Evolutionary conservation across 1,139 yeast species (phyloP), one percentile per base, ranked within the genome.

Genomic region (Saccharomyces uvarum): DNA sequence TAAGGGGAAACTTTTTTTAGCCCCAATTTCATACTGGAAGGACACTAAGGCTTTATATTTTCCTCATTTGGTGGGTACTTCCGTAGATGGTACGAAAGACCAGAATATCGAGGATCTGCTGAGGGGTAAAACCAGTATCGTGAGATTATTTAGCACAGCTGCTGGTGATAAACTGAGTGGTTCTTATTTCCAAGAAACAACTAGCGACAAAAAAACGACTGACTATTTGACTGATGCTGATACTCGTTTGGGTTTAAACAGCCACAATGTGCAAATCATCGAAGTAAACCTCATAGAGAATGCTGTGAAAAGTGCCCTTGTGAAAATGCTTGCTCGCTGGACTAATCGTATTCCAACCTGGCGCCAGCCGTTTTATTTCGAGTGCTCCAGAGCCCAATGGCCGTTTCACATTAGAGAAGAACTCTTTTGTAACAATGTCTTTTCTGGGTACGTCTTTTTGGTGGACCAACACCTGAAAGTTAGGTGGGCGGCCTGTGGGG

Each of bases 401-500:
- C 78, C 86, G 0, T 78, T 77, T 48, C 81, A 77, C 29, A 72
- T 83, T 16, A 81, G 87, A 61, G 83, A 83, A 54, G 72, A 79
- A 24, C 73, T 93, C 47, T 73, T 80, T 53, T 80, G 93, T 61
- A 84, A 83, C 57, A 93, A 93, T 68, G 79, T 81, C 49, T 87
- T 86, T 61, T 82, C 95, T 0, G 98, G 99, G 0, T 91, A 88
- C 67, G 75, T 89, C 8, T 86, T 89, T 63, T 74, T 93, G 16
- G 77, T 93, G 41, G 99, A 93, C 65, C 75, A 76, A 16, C 75
- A 82, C 14, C 86, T 88, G 53, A 83, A 79, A 63, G 84, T 93
- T 51, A 77, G 99, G 63, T 93, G 98, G 98, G 93, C 91, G 14
- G 88, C 91, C 1, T 82, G 95, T 65, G 99, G 99, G 1, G 79